Base-by-base conservation (phyloP, 2,329 filamentous ascomycete species). In the Trichoderma cornu-damae region DNA sequence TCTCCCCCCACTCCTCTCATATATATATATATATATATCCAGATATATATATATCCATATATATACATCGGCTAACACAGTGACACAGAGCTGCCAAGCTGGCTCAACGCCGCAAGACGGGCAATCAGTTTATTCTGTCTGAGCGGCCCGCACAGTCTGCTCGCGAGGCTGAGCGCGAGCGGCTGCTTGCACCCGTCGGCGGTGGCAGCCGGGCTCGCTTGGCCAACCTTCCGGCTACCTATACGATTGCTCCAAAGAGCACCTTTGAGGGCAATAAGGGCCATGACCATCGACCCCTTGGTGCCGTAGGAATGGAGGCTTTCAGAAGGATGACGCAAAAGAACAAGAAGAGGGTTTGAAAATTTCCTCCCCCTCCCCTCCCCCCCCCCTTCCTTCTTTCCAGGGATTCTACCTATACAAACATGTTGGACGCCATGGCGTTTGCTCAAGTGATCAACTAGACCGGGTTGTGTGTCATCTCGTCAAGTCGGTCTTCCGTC, bases 291-390 rank as follows among this genome's bases (percentile, higher is more conserved):
- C 76, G 81, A 40, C 84, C 84, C 9, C 80, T 86, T 61, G 84
- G 84, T 51, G 78, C 83, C n/a, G 78, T 77, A 60, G 84, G 83
- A 59, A 75, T 83, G 69, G 83, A 85, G 62, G 83, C 84, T 1
- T 87, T 87, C 73, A 77, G 82, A 61, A 83, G 78, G 72, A 85
- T 87, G 78, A 84, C 82, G 8, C 78, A 83, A 65, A 85, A 83
- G 71, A 77, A 77, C 61, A 86, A 85, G 74, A 83, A 82, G 73
- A 67, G 67, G 61, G 62, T 63, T 30, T 54, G n/a, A 16, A 16
- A 9, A n/a, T n/a, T n/a, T n/a, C n/a, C n/a, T n/a, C n/a, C n/a
- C n/a, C n/a, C n/a, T n/a, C n/a, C n/a, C n/a, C n/a, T 6, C n/a
- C 35, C 24, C 50, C n/a, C 6, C n/a, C 35, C 24, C 50, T 35